Base-by-base conservation (phyloP, 2,329 filamentous ascomycete species). In the Cladophialophora exuberans region DNA sequence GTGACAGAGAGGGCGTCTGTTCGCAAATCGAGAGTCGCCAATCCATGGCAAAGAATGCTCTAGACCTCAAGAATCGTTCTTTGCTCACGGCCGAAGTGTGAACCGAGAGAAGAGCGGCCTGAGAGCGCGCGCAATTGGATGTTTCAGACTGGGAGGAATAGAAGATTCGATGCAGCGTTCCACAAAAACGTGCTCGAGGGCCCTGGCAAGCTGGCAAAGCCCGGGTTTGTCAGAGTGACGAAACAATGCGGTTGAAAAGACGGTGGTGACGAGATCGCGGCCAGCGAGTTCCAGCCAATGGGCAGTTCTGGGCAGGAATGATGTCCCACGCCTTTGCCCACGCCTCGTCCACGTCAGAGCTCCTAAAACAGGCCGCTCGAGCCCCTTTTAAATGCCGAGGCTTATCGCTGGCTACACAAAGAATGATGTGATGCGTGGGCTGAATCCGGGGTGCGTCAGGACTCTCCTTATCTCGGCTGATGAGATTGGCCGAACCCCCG, bases 401-500 rank as follows among this genome's bases (percentile, higher is more conserved):
- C 57, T 51, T 50, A 41, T 31, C 28, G 31, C 38, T 44, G 45
- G 56, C 38, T 33, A 38, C 52, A 48, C 45, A 47, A 52, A 53
- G n/a, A 49, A 51, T 53, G 50, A 51, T 56, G 51, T 43, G 50
- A 46, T 50, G 53, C 47, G 45, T 47, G 33, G 45, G 33, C 31
- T 45, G 50, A 60, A 60, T 60, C 57, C 36, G 57, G 57, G 57
- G 57, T 60, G 57, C 57, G 53, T 56, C 57, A 54, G 38, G 17
- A 22, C 23, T 33, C 35, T 23, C 38, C 46, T 50, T 57, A 39
- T 52, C 47, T 44, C 26, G 17, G 17, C 33, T 28, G 25, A 20
- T 48, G 35, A 52, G 20, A 39, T 47, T 52, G 54, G 35, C 54
- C 49, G 31, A 30, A 22, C 11, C 10, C 20, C 46, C 45, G 51